Percentiles rank a stretch among this genome's conserved stretches.
Conservation (phyloP, 805 yeast genomes). For the Wickerhamiella cacticola region DNA sequence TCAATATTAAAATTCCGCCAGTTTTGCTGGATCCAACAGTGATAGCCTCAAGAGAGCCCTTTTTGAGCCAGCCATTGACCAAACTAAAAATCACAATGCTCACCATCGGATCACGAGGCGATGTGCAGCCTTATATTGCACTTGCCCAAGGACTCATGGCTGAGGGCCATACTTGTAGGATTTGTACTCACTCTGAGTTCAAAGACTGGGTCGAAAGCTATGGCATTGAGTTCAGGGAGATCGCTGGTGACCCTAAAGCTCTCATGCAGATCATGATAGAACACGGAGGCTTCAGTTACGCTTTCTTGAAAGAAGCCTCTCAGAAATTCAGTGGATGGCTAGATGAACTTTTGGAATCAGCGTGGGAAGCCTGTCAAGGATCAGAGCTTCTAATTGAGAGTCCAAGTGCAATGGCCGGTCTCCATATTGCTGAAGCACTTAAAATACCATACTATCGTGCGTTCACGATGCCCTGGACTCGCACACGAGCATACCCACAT, state of each 20-base stretch:
- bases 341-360: conserved; percentile 48
- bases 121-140: conserved; percentile 92
- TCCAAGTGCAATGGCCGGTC: conserved; percentile 94
- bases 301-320: conserved; percentile 74
- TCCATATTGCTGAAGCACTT: conserved; percentile 88
- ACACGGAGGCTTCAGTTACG: conserved; percentile 76
- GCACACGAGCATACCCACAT: conserved; percentile 92
- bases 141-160: conserved; percentile 62
- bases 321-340: conserved; percentile 75
- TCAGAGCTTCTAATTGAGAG: conserved; percentile 81
- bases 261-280: conserved; percentile 86
- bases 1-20: conserved; percentile 20
- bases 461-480: conserved; percentile 97
- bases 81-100: conserved; percentile 51
- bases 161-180: conserved; percentile 77
- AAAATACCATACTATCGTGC: conserved; percentile 87
- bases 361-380: conserved; percentile 80
- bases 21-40: conserved; percentile 21
- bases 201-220: conserved; percentile 56
- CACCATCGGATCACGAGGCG: conserved; percentile 93
- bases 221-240: conserved; percentile 54
- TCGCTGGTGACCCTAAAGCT: conserved; percentile 91
- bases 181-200: conserved; percentile 80
- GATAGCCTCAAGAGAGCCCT: conserved; percentile 16
- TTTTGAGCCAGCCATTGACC: conserved; percentile 39